phyloP scores from a whole-genome alignment of 225 moss, liverwort and hornwort species.

The Bryum argenteum region DNA sequence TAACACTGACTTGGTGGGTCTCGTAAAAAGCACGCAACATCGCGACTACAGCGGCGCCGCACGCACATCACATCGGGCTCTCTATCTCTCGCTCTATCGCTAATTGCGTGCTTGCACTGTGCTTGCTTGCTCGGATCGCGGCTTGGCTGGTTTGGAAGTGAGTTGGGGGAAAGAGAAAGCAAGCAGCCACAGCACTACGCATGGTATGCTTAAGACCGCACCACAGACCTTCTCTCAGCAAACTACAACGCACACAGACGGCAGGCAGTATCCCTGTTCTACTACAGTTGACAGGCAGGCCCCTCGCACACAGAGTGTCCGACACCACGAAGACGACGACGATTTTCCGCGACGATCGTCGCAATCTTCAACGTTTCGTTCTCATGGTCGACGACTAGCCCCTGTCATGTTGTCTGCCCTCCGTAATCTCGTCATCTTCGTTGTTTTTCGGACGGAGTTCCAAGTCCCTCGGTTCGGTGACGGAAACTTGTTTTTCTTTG shows the following conservation, averaged over 20 bases:
- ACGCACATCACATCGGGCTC: constrained; percentile 8
- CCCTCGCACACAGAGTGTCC: constrained; percentile 23
- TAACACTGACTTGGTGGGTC: constrained; percentile 23
- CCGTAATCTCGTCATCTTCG: too few relatives aligned
- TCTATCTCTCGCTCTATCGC: neutral
- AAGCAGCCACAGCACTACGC: constrained; percentile 18
- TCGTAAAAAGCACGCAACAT: constrained; percentile 23
- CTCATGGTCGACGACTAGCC: too few relatives aligned
- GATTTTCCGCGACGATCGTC: neutral
- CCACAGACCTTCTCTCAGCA: neutral
- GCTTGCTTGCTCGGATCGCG: neutral
- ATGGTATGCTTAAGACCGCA: constrained; percentile 23
- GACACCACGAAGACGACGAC: constrained; percentile 15
- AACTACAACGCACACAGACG: constrained; percentile 22
- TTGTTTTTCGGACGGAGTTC: too few relatives aligned
- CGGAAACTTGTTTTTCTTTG: too few relatives aligned
- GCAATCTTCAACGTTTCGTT: too few relatives aligned
- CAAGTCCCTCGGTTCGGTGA: too few relatives aligned
- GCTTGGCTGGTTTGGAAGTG: neutral
- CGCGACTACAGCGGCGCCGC: neutral
- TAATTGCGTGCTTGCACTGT: neutral
- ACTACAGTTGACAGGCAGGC: constrained; percentile 44
- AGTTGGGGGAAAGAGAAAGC: neutral
- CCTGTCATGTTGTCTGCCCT: too few relatives aligned
- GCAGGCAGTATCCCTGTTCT: constrained; percentile 36